Evolutionary conservation across 164 flowering plant genomes (phyloP).

Genomic region (Stephania japonica): DNA sequence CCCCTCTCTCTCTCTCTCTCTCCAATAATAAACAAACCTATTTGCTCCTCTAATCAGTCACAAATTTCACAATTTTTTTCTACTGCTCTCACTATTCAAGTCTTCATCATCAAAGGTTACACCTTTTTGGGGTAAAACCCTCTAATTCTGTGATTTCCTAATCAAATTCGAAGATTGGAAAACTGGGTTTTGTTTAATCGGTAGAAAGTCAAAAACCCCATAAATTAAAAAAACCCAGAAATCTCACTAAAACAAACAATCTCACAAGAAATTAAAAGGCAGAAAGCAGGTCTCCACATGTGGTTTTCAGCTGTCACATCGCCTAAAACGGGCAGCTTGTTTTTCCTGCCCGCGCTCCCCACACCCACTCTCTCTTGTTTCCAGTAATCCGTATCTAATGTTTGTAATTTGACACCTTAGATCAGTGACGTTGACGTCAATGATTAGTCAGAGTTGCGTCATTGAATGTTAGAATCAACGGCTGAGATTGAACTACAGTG

Average conservation of each 20-base stretch:
- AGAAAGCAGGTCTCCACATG: constrained; percentile 23
- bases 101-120: background rate
- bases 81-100: background rate
- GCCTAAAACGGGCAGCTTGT: constrained; percentile 9
- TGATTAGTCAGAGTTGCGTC: background rate
- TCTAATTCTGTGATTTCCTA: no score
- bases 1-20: constrained; percentile 9
- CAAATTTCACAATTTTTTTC: background rate
- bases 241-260: background rate
- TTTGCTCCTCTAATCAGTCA: background rate
- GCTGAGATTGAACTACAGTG: background rate
- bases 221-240: background rate
- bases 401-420: background rate
- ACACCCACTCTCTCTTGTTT: constrained; percentile 4
- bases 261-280: background rate
- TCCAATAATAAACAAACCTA: background rate
- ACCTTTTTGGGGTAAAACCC: background rate
- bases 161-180: background rate
- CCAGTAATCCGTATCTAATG: background rate
- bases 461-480: background rate
- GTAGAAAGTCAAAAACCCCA: background rate
- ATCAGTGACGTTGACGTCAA: background rate
- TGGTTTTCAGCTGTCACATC: constrained; percentile 22
- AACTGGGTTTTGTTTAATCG: background rate
- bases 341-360: constrained; percentile 8